These are phyloP conservation scores for Daldinia bambusicola DNA, from an alignment of 495 filamentous ascomycete genomes.

Conservation along the genomic window DNA sequence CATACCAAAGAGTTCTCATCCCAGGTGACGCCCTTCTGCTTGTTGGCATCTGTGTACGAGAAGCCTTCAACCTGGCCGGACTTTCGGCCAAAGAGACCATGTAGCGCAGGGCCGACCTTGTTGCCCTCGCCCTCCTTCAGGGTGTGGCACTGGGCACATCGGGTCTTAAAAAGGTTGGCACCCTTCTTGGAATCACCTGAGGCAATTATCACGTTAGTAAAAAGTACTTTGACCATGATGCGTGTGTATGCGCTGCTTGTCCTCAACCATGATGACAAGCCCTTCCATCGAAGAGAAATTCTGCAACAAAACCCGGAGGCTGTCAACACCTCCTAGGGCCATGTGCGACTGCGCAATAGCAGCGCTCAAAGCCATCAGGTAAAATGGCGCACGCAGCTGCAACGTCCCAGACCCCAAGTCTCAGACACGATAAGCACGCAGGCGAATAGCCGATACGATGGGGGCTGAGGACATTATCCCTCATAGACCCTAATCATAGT, in stretches of 20 bases:
- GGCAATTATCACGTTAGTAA: slow-evolving; percentile 50
- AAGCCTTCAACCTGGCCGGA: slow-evolving; percentile 90
- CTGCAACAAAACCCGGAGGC: neutral
- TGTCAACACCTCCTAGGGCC: neutral
- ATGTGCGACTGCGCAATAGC: slow-evolving; percentile 3
- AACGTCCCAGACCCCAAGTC: slow-evolving; percentile 8
- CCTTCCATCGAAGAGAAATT: neutral
- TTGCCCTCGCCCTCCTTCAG: slow-evolving; percentile 85
- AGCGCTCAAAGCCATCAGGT: slow-evolving; percentile 13
- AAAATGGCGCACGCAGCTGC: slow-evolving; percentile 55
- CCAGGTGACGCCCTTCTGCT: slow-evolving; percentile 92
- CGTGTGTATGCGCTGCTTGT: neutral
- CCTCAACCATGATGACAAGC: neutral
- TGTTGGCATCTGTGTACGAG: slow-evolving; percentile 99
- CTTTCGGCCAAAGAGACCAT: slow-evolving; percentile 98
- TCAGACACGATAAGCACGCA: slow-evolving; percentile 8
- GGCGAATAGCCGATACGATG: neutral
- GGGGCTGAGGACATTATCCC: slow-evolving; percentile 30
- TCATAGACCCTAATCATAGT: slow-evolving; percentile 25
- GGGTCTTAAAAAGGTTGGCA: slow-evolving; percentile 99
- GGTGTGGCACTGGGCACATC: slow-evolving; percentile 98
- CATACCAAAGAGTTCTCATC: slow-evolving; percentile 86
- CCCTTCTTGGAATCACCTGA: slow-evolving; percentile 95
- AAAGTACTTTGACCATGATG: neutral
- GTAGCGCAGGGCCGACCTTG: slow-evolving; percentile 97